A percentile compares a stretch with the other conserved stretches of the same genome.
Conservation (phyloP, 495 filamentous ascomycete genomes). For the Penicillium pulvis region DNA sequence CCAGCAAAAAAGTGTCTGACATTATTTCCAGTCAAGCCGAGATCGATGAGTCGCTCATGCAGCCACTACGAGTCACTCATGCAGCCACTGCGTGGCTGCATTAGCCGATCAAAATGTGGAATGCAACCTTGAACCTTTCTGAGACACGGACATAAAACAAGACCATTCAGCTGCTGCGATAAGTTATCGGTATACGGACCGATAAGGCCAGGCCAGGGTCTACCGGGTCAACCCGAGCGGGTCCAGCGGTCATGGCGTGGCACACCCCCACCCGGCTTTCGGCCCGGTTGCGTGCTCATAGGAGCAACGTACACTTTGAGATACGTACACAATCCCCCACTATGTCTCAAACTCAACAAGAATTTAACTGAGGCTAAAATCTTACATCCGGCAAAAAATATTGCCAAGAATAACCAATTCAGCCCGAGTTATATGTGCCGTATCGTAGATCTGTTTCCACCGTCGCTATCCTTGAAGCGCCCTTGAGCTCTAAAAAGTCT, state of each 20-base stretch:
- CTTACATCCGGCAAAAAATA: too few relatives aligned
- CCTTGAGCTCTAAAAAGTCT: too few relatives aligned
- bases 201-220: not conserved
- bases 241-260: not conserved
- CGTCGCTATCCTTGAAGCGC: too few relatives aligned
- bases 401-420: too few relatives aligned
- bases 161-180: not conserved
- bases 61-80: not conserved
- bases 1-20: too few relatives aligned
- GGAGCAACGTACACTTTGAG: too few relatives aligned
- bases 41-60: not conserved
- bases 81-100: not conserved
- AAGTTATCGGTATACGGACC: not conserved
- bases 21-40: too few relatives aligned
- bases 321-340: not conserved
- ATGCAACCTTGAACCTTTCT: not conserved
- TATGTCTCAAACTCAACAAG: too few relatives aligned
- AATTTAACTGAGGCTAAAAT: too few relatives aligned
- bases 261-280: not conserved
- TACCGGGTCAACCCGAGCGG: not conserved
- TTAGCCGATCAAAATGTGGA: not conserved
- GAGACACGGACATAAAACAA: not conserved
- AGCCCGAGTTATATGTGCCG: too few relatives aligned
- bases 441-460: too few relatives aligned
- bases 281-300: not conserved